Conservation (phyloP, 176 grass and related monocot species). For the Oryza glumipatula region DNA sequence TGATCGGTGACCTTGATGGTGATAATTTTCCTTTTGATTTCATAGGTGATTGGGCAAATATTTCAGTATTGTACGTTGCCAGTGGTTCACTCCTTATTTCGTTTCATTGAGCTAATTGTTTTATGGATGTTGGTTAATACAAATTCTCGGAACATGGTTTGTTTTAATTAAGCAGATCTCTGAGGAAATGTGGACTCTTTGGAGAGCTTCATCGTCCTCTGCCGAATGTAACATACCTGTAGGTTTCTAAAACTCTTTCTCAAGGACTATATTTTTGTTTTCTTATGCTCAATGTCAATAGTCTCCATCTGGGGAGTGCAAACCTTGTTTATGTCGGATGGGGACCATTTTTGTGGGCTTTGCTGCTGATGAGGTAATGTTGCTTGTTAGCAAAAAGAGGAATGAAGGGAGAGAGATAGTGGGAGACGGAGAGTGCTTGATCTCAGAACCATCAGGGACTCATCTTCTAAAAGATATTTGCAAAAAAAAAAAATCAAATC, state of each 20-base stretch:
- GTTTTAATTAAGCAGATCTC: slow-evolving; percentile 43
- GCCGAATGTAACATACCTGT: slow-evolving; percentile 50
- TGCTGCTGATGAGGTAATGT: neutral
- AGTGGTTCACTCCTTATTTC: neutral
- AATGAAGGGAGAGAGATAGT: neutral
- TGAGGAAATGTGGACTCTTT: slow-evolving; percentile 42
- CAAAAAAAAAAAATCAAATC: neutral
- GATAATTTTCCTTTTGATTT: slow-evolving; percentile 31
- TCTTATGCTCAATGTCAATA: neutral
- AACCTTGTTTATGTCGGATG: neutral
- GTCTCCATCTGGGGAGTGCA: neutral
- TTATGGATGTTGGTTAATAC: neutral
- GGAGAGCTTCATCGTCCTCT: neutral
- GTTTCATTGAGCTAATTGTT: neutral
- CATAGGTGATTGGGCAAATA: slow-evolving; percentile 37
- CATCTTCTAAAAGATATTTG: neutral
- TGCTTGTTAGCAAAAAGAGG: neutral
- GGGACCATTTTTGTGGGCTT: neutral
- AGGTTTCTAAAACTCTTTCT: slow-evolving; percentile 27
- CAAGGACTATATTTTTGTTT: neutral
- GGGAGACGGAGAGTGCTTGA: neutral
- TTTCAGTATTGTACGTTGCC: slow-evolving; percentile 49
- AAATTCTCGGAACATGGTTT: neutral
- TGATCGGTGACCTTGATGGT: slow-evolving; percentile 56
- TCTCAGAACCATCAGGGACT: neutral